These are phyloP conservation scores for Tephrocybe sp. DNA, from an alignment of 768 basidiomycete species.

Conservation along the genomic window DNA sequence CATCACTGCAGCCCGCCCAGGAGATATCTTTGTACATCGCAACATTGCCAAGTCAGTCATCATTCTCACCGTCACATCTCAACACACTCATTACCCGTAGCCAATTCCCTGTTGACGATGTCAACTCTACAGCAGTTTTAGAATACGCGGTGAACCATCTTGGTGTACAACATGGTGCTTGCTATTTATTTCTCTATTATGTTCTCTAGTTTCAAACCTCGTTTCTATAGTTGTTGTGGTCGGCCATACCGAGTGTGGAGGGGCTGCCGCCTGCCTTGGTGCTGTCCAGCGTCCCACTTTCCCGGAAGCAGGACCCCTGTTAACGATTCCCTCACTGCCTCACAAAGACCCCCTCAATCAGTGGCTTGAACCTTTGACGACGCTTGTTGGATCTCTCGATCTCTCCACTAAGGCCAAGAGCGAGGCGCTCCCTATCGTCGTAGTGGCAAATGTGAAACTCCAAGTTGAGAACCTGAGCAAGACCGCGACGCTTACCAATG, in stretches of 20 bases:
- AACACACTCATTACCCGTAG: slow-evolving; percentile 28
- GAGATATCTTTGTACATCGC: slow-evolving; percentile 80
- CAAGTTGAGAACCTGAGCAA: slow-evolving; percentile 53
- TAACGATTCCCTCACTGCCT: slow-evolving; percentile 32
- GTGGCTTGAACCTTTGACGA: slow-evolving; percentile 62
- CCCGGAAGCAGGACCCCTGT: slow-evolving; percentile 25
- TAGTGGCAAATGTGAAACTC: slow-evolving; percentile 57
- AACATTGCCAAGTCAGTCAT: slow-evolving; percentile 73
- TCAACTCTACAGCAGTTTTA: slow-evolving; percentile 68
- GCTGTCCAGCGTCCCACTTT: slow-evolving; percentile 37
- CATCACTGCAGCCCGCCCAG: slow-evolving; percentile 65
- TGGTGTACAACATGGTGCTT: slow-evolving; percentile 75
- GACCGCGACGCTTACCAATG: slow-evolving; percentile 40
- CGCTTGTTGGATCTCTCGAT: slow-evolving; percentile 44
- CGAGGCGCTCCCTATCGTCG: slow-evolving; percentile 42
- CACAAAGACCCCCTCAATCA: slow-evolving; percentile 52
- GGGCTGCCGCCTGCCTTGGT: slow-evolving; percentile 54
- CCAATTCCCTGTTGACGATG: slow-evolving; percentile 73
- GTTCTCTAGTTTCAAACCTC: slow-evolving; percentile 28
- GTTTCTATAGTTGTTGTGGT: slow-evolving; percentile 64
- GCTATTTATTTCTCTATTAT: slow-evolving; percentile 23
- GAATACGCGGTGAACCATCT: slow-evolving; percentile 69
- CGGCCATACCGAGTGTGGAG: slow-evolving; percentile 84
- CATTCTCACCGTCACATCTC: not conserved
- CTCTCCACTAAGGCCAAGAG: slow-evolving; percentile 32